Evolutionary conservation across 495 filamentous ascomycete species (phyloP), one percentile per base, ranked within the genome.

Genomic region (Hypoxylon crocopeplum): DNA sequence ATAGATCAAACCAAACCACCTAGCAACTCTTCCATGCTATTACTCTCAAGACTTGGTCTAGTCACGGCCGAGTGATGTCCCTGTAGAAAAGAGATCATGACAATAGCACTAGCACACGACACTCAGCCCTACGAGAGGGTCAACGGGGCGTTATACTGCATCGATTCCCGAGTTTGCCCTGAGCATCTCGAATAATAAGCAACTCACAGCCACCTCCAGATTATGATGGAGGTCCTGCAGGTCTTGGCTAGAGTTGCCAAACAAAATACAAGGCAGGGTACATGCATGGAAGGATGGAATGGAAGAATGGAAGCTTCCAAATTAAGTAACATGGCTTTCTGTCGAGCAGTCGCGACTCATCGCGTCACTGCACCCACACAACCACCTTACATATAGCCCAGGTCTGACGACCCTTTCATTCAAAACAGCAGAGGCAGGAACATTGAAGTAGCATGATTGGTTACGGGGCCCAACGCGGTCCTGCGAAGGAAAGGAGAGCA

Each of bases 191-290:
- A n/a, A n/a, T n/a, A n/a, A 53, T n/a, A 53, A 61, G 49, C 34
- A 49, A 24, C 12, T 37, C 53, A 64, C 49, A 59, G 54, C 61
- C 61, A 64, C 54, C 61, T 64, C 61, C 61, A 64, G 41, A 53
- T 30, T 29, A 37, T 41, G 19, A 21, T 34, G 4, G 34, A n/a
- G 46, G 51, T 49, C 46, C 46, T 62, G 39, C 51, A 54, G 41
- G 32, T 56, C 59, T 62, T 62, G 49, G 59, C 59, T 17, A 47
- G n/a, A 44, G 15, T 29, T 54, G 41, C 33, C 56, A 25, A 22
- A 33, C 36, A 22, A 24, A 37, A 48, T 46, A 29, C 29, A n/a
- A 22, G 30, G 0, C 20, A 21, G 12, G 45, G 32, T 17, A 48
- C 45, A 13, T 48, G 45, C 45, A 34, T 37, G 30, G 22, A 5